phyloP scores from a whole-genome alignment of 1,139 yeast species.

The Ashbya aceris region DNA sequence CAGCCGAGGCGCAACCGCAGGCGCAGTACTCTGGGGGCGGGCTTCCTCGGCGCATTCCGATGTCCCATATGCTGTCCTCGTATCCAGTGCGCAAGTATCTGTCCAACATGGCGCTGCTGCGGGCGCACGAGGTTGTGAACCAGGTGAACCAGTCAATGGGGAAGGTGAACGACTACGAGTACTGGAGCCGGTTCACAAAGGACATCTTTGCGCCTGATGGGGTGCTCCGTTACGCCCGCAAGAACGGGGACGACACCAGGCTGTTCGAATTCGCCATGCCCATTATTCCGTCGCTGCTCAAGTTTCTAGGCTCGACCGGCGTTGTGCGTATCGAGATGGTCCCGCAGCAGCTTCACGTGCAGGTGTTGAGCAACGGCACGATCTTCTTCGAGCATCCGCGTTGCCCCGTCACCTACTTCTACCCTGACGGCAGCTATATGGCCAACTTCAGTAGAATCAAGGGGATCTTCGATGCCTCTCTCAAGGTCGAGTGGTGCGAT shows the following conservation, averaged over 20 bases:
- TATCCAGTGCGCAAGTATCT: conserved; percentile 18
- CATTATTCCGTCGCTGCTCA: conserved; percentile 59
- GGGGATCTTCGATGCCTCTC: conserved; percentile 49
- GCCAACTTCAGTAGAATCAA: conserved; percentile 50
- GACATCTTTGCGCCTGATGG: conserved; percentile 45
- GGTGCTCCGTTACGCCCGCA: conserved; percentile 37
- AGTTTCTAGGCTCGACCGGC: conserved; percentile 45
- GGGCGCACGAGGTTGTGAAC: conserved; percentile 19
- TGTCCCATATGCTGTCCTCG: conserved; percentile 4
- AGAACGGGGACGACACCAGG: conserved; percentile 38
- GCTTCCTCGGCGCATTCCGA: conserved; percentile 1
- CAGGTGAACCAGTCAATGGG: conserved; percentile 19
- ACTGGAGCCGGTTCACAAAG: conserved; percentile 39
- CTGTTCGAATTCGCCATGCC: conserved; percentile 57
- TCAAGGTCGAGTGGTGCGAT: conserved; percentile 67
- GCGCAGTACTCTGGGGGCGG: neutral
- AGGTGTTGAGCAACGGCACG: conserved; percentile 56
- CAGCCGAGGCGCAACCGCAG: conserved; percentile 1
- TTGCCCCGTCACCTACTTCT: conserved; percentile 45
- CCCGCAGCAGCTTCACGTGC: conserved; percentile 58
- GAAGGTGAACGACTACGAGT: conserved; percentile 34
- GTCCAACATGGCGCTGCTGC: conserved; percentile 22
- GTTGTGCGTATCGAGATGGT: conserved; percentile 47
- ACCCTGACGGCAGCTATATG: conserved; percentile 63
- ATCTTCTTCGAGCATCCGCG: conserved; percentile 55